These are phyloP conservation scores for Rhizophagus sp. DNA, from an alignment of 192 early-diverging fungal genomes.

Conservation along the genomic window DNA sequence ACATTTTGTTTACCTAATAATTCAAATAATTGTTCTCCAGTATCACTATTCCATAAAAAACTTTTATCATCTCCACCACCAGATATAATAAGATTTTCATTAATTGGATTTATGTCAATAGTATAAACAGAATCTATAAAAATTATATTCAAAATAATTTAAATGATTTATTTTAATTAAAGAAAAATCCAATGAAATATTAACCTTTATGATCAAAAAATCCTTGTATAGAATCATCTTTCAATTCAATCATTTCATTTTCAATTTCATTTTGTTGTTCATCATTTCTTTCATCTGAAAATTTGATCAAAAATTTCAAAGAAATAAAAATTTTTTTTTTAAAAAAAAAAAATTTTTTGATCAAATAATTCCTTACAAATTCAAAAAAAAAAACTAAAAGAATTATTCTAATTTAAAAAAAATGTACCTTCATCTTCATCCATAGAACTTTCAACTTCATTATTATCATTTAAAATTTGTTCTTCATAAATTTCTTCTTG, in stretches of 20 bases:
- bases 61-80: conserved; percentile 95
- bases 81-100: conserved; percentile 66
- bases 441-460: neutral
- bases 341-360: too few species aligned
- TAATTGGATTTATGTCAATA: conserved; percentile 75
- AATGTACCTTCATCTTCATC: conserved; percentile 17
- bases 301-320: too few species aligned
- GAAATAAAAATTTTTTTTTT: too few species aligned
- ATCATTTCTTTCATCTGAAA: conserved; percentile 23
- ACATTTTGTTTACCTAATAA: conserved; percentile 39
- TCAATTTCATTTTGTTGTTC: conserved; percentile 49
- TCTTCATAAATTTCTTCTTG: conserved; percentile 23
- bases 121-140: conserved; percentile 81
- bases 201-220: conserved; percentile 86
- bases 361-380: too few species aligned
- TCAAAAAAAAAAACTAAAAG: too few species aligned
- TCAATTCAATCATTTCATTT: conserved; percentile 57
- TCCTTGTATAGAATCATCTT: conserved; percentile 88
- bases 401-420: too few species aligned
- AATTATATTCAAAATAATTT: neutral
- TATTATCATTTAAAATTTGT: neutral
- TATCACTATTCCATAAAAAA: conserved; percentile 86
- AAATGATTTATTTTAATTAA: too few species aligned
- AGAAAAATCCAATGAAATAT: neutral
- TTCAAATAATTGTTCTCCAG: conserved; percentile 72